Conservation (phyloP, 495 filamentous ascomycete genomes). For the Hypomontagnella submonticulosa region DNA sequence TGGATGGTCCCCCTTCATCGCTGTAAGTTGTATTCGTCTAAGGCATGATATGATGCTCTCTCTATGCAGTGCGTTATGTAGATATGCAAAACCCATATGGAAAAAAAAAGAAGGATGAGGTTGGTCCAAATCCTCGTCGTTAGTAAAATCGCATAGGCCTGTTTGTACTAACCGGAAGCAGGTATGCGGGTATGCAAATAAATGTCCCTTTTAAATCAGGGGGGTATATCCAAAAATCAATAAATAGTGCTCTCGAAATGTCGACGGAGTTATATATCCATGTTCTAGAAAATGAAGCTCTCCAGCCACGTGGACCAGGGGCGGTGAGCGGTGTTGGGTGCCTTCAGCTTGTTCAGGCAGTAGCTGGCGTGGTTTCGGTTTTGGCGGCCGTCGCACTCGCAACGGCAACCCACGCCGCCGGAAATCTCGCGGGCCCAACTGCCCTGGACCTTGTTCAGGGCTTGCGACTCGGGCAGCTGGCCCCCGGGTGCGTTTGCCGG, state of each 20-base stretch:
- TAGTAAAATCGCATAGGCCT: too few relatives aligned
- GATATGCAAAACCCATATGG: too few relatives aligned
- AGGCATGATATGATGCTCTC: too few relatives aligned
- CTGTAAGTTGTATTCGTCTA: too few relatives aligned
- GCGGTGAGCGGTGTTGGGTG: conserved; percentile 49
- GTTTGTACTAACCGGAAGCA: too few relatives aligned
- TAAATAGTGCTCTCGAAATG: neutral
- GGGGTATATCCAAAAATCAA: conserved; percentile 5
- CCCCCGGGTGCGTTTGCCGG: conserved; percentile 57
- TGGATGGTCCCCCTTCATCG: too few relatives aligned
- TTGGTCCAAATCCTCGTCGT: too few relatives aligned
- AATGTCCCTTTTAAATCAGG: too few relatives aligned
- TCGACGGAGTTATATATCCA: neutral
- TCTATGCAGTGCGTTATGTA: too few relatives aligned
- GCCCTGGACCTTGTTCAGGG: conserved; percentile 41
- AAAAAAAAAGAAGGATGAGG: too few relatives aligned
- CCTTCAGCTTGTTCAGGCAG: conserved; percentile 51
- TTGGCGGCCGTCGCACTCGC: conserved; percentile 54
- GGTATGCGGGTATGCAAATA: too few relatives aligned
- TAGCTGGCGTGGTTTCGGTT: conserved; percentile 49
- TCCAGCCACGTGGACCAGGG: conserved; percentile 45
- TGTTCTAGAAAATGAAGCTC: conserved; percentile 36
- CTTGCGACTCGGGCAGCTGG: conserved; percentile 50
- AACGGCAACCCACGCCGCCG: conserved; percentile 57
- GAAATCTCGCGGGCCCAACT: conserved; percentile 48